Percentiles rank a stretch among this genome's conserved stretches.
Conservation (phyloP, 495 filamentous ascomycete species). For the Aspergillus egyptiacus region DNA sequence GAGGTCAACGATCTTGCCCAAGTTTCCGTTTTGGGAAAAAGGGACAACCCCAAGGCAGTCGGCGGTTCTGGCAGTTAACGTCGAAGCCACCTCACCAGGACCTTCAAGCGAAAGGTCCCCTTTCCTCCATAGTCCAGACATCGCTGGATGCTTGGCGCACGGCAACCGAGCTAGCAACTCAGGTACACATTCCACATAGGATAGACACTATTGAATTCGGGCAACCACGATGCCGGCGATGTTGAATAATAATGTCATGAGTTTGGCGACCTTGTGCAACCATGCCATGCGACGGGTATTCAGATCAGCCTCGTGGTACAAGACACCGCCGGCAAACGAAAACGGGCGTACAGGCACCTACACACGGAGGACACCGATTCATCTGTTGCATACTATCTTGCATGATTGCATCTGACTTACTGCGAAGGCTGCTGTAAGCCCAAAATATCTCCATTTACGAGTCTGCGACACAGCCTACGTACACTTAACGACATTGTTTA, state of each 20-base stretch:
- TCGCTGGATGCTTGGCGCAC: too few relatives aligned
- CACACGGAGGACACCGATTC: conserved; percentile 5
- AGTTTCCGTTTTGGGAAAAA: conserved; percentile 1
- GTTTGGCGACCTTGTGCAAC: conserved; percentile 11
- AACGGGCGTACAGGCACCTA: conserved; percentile 2
- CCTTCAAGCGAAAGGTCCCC: not conserved
- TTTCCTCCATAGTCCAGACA: too few relatives aligned
- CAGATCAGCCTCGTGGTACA: conserved; percentile 25
- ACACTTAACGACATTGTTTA: not conserved
- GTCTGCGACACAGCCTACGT: too few relatives aligned
- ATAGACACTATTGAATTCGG: not conserved
- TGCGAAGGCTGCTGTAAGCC: not conserved
- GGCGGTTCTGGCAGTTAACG: not conserved
- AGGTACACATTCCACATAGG: not conserved
- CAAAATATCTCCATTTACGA: too few relatives aligned
- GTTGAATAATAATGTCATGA: conserved; percentile 9
- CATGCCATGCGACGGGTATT: conserved; percentile 24
- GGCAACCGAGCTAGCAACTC: not conserved
- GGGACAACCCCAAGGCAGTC: not conserved
- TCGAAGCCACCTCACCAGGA: not conserved
- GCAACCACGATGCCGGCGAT: not conserved
- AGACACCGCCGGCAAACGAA: conserved; percentile 7
- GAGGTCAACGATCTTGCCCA: conserved; percentile 3
- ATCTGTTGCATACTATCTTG: not conserved
- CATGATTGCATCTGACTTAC: not conserved